Evolutionary conservation across 1,139 yeast species (phyloP).

Genomic region (Pichia sp.): DNA sequence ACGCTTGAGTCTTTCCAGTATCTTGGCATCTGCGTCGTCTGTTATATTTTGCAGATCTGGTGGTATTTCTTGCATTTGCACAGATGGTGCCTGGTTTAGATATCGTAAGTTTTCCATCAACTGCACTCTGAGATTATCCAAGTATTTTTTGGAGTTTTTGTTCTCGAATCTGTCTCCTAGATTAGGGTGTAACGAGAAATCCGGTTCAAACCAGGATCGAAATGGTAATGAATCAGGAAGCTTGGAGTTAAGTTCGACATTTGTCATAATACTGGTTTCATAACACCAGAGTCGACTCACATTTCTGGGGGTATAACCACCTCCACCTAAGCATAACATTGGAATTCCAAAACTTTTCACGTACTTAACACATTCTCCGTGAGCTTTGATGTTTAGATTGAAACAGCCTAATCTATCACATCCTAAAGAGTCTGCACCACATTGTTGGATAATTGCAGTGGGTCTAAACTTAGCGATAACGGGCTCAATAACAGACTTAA

Average conservation of each 20-base stretch:
- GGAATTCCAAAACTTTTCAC: conserved; percentile 86
- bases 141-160: conserved; percentile 74
- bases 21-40: conserved; percentile 48
- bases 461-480: conserved; percentile 73
- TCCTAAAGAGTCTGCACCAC: conserved; percentile 95
- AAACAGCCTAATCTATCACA: conserved; percentile 92
- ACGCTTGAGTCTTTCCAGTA: conserved; percentile 42
- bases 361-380: conserved; percentile 90
- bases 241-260: conserved; percentile 64
- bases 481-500: conserved; percentile 81
- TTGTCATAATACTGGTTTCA: conserved; percentile 84
- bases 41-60: conserved; percentile 71
- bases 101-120: conserved; percentile 77
- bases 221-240: conserved; percentile 79
- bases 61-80: conserved; percentile 84
- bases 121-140: conserved; percentile 72
- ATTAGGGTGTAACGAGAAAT: conserved; percentile 82
- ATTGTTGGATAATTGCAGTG: conserved; percentile 86
- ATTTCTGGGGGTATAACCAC: conserved; percentile 96
- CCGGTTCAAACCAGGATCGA: conserved; percentile 88
- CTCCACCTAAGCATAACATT: conserved; percentile 91
- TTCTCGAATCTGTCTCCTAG: conserved; percentile 85
- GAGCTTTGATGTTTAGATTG: conserved; percentile 87
- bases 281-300: conserved; percentile 96
- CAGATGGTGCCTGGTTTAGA: conserved; percentile 89